Percentiles rank a stretch among this genome's conserved stretches.
These are phyloP conservation scores for Rhizopogon vinicolor DNA, from an alignment of 768 basidiomycete genomes.

Conservation along the genomic window DNA sequence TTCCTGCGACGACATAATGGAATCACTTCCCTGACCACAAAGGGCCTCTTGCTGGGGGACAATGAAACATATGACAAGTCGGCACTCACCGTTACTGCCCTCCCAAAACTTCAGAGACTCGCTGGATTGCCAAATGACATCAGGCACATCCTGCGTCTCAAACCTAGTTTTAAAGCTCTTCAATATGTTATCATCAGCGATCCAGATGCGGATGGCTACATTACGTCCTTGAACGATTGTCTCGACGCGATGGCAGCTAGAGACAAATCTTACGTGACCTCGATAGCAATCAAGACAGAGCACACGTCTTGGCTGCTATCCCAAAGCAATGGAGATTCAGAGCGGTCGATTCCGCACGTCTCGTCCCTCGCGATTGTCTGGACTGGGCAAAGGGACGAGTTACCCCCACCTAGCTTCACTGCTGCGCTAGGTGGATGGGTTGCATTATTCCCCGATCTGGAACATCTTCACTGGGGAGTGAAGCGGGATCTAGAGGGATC, in stretches of 20 bases:
- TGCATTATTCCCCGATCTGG: not conserved
- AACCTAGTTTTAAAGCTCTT: not conserved
- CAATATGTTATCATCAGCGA: not conserved
- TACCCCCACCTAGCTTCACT: not conserved
- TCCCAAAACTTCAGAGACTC: not conserved
- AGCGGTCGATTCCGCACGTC: not conserved
- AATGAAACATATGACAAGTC: not conserved
- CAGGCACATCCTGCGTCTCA: not conserved
- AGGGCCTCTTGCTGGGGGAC: not conserved
- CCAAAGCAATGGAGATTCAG: not conserved
- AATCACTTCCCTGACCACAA: not conserved
- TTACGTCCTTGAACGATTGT: not conserved
- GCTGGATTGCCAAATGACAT: not conserved
- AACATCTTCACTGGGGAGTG: not conserved
- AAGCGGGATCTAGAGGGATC: not conserved
- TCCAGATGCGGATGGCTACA: not conserved
- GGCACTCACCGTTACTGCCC: not conserved
- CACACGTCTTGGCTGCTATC: not conserved
- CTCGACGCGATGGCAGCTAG: not conserved
- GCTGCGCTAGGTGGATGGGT: not conserved
- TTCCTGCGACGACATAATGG: not conserved
- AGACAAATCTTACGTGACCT: not conserved
- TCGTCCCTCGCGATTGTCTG: not conserved
- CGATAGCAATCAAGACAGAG: not conserved
- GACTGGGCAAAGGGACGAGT: not conserved